Percentiles rank a stretch among this genome's conserved stretches.
Evolutionary conservation across 139 green algal genomes (phyloP).

Genomic region (Coelastrella sp.): DNA sequence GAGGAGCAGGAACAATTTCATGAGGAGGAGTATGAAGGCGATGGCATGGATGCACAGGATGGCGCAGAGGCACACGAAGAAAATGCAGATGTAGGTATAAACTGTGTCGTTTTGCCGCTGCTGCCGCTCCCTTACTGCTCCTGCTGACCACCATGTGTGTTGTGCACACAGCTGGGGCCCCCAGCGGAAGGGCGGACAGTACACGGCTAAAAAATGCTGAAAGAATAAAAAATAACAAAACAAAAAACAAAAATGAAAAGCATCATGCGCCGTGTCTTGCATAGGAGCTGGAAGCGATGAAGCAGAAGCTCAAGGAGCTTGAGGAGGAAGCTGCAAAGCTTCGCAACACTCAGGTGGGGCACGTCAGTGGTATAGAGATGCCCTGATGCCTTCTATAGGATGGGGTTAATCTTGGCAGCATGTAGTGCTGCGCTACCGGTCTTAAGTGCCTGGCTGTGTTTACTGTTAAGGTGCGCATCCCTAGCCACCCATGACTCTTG

Average conservation of each 20-base stretch:
- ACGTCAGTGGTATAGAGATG: not conserved
- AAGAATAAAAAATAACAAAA: constrained; percentile 15
- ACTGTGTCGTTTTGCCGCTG: not conserved
- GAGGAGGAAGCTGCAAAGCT: constrained; percentile 92
- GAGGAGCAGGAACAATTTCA: constrained; percentile 45
- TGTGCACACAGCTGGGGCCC: constrained; percentile 6
- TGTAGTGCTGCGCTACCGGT: not conserved
- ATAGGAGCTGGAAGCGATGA: constrained; percentile 92
- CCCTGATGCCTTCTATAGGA: not conserved
- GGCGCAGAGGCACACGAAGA: constrained; percentile 26
- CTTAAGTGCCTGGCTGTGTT: not conserved
- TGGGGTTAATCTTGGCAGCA: not conserved
- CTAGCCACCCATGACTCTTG: no score
- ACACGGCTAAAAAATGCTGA: constrained; percentile 6
- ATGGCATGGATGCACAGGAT: constrained; percentile 29
- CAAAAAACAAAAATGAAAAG: constrained; percentile 8
- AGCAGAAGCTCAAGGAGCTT: constrained; percentile 90
- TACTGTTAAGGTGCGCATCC: no score
- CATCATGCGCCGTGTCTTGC: constrained; percentile 25
- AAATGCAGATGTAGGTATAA: constrained; percentile 17
- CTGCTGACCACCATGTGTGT: not conserved
- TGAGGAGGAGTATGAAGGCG: constrained; percentile 27
- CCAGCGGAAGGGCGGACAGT: not conserved
- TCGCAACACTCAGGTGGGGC: constrained; percentile 76
- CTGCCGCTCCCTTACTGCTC: not conserved